Percentiles rank a stretch among this genome's conserved stretches.
Conservation (phyloP, 139 green algal genomes). For the Closterium sp. region DNA sequence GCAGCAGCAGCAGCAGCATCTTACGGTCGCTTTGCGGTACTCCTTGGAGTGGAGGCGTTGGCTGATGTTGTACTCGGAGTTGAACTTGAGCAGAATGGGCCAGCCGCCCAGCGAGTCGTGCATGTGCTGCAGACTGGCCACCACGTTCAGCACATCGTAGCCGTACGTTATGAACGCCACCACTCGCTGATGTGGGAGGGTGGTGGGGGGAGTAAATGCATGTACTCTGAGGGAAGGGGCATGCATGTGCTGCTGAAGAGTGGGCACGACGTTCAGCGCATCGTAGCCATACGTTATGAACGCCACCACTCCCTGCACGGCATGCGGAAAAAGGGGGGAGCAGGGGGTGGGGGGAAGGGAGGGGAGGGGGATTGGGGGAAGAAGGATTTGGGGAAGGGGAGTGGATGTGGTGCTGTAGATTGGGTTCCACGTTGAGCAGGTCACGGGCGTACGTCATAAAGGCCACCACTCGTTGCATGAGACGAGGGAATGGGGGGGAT, state of each 20-base stretch:
- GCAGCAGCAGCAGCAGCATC: not conserved
- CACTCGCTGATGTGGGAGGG: not conserved
- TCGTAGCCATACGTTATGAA: not conserved
- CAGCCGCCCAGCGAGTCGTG: not conserved
- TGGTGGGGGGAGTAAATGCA: not conserved
- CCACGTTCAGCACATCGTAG: not conserved
- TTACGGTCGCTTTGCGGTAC: not conserved
- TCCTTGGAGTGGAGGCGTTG: not conserved
- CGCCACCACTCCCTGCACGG: not conserved
- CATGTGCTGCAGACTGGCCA: not conserved
- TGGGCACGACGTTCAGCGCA: not conserved
- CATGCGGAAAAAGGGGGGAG: not conserved
- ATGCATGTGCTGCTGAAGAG: not conserved
- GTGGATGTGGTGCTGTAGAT: too few species aligned
- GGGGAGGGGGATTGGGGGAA: too few species aligned
- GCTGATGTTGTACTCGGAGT: not conserved
- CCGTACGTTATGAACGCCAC: not conserved
- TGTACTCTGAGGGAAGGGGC: not conserved
- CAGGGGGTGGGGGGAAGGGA: too few species aligned
- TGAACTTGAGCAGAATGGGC: not conserved
- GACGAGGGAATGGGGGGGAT: too few species aligned
- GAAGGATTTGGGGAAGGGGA: too few species aligned
- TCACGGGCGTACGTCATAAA: too few species aligned
- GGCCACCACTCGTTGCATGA: too few species aligned
- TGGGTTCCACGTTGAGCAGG: too few species aligned